Percentiles rank a stretch among this genome's conserved stretches.
These are phyloP conservation scores for Panicum virgatum DNA, from an alignment of 202 grass and related monocot genomes.

Conservation along the genomic window DNA sequence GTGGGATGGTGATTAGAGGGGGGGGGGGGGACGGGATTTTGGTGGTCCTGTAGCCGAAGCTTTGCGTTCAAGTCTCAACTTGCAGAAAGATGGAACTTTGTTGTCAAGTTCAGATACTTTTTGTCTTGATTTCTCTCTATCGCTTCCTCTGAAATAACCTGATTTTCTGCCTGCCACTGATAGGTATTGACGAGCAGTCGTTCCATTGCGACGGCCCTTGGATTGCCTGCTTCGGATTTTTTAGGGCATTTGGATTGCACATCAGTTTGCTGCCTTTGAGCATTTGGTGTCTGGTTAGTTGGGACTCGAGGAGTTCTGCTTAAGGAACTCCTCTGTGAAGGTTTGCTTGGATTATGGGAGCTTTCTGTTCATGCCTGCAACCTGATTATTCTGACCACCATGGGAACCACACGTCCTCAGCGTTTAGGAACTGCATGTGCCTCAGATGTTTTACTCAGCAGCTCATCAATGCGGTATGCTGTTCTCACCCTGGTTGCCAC, in stretches of 20 bases:
- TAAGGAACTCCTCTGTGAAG: conserved; percentile 29
- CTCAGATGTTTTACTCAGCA: conserved; percentile 84
- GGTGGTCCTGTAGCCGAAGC: neutral
- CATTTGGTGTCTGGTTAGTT: neutral
- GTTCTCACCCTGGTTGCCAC: neutral
- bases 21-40: neutral
- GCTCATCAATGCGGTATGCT: conserved; percentile 69
- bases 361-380: conserved; percentile 80
- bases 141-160: neutral
- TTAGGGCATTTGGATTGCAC: neutral
- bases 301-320: neutral
- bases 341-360: conserved; percentile 62
- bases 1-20: neutral
- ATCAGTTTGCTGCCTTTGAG: neutral
- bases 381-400: conserved; percentile 61
- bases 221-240: neutral
- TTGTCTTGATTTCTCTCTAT: neutral
- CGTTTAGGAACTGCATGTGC: conserved; percentile 66
- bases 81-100: neutral
- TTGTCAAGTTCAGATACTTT: neutral
- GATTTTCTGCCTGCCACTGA: conserved; percentile 38
- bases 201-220: neutral
- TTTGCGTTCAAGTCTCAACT: neutral
- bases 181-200: conserved; percentile 18
- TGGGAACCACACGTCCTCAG: conserved; percentile 41